Conservation (phyloP, 306 rosid species). For the peach (Prunus persica) region DNA sequence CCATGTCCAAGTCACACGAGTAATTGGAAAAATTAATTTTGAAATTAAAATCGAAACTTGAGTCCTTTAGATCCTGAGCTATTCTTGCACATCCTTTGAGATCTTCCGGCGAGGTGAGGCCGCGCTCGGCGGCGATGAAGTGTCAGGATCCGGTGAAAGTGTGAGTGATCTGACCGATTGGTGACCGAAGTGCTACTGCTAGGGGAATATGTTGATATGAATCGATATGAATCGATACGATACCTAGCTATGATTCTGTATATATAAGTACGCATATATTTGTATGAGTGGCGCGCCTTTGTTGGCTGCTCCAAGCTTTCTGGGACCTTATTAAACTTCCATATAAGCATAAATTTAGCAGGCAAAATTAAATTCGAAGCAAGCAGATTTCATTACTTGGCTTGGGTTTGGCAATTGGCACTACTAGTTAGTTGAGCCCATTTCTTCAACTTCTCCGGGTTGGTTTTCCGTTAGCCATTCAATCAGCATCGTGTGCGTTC, state of each 20-base stretch:
- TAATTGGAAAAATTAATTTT: neutral
- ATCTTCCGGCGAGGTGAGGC: conserved; percentile 11
- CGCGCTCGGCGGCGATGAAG: conserved; percentile 12
- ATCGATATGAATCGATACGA: no score
- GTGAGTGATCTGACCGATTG: conserved; percentile 29
- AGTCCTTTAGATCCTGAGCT: neutral
- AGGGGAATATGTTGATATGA: conserved; percentile 9
- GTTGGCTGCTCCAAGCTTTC: conserved; percentile 40
- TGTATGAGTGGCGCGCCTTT: conserved; percentile 37
- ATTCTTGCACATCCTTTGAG: neutral
- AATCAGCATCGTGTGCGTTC: neutral
- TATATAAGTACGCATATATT: conserved; percentile 24
- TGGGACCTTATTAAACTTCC: conserved; percentile 32
- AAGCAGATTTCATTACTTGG: neutral
- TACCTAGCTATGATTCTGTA: conserved; percentile 19
- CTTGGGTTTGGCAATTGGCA: neutral
- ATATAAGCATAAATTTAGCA: neutral
- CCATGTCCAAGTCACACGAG: conserved; percentile 56
- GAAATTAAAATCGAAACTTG: neutral
- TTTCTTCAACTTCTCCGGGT: neutral
- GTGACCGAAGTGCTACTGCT: conserved; percentile 28
- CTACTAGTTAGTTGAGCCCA: neutral
- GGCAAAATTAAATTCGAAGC: conserved; percentile 11
- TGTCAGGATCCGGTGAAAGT: conserved; percentile 16
- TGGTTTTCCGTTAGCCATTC: neutral